Evolutionary conservation across 2,329 filamentous ascomycete species (phyloP).

Genomic region (Hypoxylon sp.): DNA sequence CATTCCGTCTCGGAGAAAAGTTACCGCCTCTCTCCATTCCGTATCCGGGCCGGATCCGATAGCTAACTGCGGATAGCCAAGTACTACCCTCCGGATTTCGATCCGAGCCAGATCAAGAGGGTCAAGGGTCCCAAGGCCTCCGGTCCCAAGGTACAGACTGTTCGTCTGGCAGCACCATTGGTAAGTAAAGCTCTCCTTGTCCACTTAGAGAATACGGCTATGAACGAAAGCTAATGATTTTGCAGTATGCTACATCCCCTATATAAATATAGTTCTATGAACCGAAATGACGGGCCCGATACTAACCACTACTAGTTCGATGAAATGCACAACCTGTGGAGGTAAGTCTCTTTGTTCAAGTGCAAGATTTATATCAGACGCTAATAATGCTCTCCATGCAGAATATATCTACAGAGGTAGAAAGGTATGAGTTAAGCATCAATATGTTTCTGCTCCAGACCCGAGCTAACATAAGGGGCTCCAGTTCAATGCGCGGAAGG

Average conservation of each 20-base stretch:
- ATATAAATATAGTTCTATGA: background rate
- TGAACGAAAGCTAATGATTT: slow-evolving; percentile 40
- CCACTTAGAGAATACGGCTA: slow-evolving; percentile 25
- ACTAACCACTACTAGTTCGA: slow-evolving; percentile 30
- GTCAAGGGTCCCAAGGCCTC: slow-evolving; percentile 73
- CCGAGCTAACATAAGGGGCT: slow-evolving; percentile 46
- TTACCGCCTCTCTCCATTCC: no score
- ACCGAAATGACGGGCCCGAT: background rate
- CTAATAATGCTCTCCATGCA: slow-evolving; percentile 12
- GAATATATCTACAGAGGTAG: slow-evolving; percentile 35
- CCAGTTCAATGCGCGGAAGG: slow-evolving; percentile 88
- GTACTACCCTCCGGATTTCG: slow-evolving; percentile 82
- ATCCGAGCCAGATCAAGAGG: slow-evolving; percentile 81
- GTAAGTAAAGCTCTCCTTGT: slow-evolving; percentile 55
- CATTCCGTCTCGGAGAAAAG: no score
- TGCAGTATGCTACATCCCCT: slow-evolving; percentile 12
- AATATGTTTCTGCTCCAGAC: slow-evolving; percentile 50
- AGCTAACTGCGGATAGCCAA: slow-evolving; percentile 49
- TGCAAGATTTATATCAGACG: slow-evolving; percentile 6
- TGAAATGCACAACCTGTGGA: slow-evolving; percentile 57
- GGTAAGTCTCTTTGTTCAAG: slow-evolving; percentile 20
- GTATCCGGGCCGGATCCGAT: no score
- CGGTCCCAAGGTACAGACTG: slow-evolving; percentile 83
- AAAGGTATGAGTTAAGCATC: slow-evolving; percentile 18
- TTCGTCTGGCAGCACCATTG: slow-evolving; percentile 90